phyloP scores from a whole-genome alignment of 2,329 filamentous ascomycete species.

The Fusarium sulawesiense region DNA sequence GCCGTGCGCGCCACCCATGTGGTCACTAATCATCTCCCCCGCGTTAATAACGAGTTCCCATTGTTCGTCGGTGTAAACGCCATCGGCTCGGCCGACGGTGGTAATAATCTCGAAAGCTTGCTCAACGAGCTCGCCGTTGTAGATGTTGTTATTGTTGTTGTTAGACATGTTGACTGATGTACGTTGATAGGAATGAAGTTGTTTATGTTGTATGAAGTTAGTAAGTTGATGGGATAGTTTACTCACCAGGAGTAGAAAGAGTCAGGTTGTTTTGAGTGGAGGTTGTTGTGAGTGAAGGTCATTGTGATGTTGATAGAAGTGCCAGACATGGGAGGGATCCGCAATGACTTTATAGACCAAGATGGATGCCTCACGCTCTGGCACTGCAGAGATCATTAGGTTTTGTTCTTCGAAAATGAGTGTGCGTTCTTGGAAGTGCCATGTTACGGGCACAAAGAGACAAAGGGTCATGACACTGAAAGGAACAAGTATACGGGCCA shows the following conservation, averaged over 20 bases:
- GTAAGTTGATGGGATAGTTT: not conserved
- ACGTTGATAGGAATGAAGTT: too few species aligned
- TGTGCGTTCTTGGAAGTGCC: not conserved
- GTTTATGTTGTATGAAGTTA: not conserved
- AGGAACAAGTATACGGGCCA: too few species aligned
- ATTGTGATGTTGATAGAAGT: not conserved
- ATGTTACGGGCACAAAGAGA: not conserved
- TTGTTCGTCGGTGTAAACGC: not conserved
- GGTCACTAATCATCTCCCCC: not conserved
- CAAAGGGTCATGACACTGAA: not conserved
- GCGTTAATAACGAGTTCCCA: not conserved
- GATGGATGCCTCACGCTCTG: too few species aligned
- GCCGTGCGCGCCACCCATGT: not conserved
- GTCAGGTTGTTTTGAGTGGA: not conserved
- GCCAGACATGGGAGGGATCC: not conserved
- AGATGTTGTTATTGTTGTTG: not conserved
- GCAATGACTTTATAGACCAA: not conserved
- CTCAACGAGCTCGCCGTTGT: not conserved
- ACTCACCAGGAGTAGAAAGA: not conserved
- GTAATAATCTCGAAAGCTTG: not conserved
- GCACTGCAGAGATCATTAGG: fast-evolving
- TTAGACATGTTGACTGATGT: not conserved
- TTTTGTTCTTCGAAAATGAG: not conserved
- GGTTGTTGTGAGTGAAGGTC: not conserved
- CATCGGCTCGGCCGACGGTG: not conserved